These are phyloP conservation scores for Pseudophaeomoniella oleicola DNA, from an alignment of 2,329 filamentous ascomycete species.

Conservation along the genomic window DNA sequence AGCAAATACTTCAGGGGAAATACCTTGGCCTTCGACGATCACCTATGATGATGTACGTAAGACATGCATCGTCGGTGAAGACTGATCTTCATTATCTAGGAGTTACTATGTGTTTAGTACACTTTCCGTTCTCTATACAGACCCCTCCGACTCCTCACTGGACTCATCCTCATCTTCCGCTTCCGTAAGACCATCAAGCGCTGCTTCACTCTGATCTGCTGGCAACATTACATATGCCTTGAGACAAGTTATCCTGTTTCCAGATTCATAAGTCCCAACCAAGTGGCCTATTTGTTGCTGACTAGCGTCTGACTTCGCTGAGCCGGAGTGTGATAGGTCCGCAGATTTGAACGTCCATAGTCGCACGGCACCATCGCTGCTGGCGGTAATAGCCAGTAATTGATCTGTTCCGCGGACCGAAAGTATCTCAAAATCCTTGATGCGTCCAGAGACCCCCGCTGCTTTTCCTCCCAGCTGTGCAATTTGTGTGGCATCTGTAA, in stretches of 20 bases:
- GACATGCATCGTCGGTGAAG: too few species aligned
- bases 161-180: neutral
- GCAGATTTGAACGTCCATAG: slow-evolving; percentile 50
- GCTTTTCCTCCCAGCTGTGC: slow-evolving; percentile 67
- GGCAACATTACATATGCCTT: slow-evolving; percentile 74
- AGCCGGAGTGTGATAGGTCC: slow-evolving; percentile 10
- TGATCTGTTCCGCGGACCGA: slow-evolving; percentile 23
- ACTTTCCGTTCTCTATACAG: too few species aligned
- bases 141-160: neutral
- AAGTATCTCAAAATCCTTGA: slow-evolving; percentile 78
- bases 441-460: slow-evolving; percentile 51
- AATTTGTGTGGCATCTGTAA: slow-evolving; percentile 46
- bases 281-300: slow-evolving; percentile 45
- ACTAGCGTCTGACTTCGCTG: slow-evolving; percentile 7
- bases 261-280: slow-evolving; percentile 67
- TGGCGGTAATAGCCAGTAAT: slow-evolving; percentile 54
- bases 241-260: slow-evolving; percentile 79
- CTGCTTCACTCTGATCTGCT: slow-evolving; percentile 30
- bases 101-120: too few species aligned
- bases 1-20: too few species aligned
- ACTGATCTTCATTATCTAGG: too few species aligned
- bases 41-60: too few species aligned
- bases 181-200: slow-evolving; percentile 13
- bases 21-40: too few species aligned
- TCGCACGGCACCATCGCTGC: slow-evolving; percentile 75